Conservation (phyloP, 2,329 filamentous ascomycete genomes). For the Gyromitra esculenta region DNA sequence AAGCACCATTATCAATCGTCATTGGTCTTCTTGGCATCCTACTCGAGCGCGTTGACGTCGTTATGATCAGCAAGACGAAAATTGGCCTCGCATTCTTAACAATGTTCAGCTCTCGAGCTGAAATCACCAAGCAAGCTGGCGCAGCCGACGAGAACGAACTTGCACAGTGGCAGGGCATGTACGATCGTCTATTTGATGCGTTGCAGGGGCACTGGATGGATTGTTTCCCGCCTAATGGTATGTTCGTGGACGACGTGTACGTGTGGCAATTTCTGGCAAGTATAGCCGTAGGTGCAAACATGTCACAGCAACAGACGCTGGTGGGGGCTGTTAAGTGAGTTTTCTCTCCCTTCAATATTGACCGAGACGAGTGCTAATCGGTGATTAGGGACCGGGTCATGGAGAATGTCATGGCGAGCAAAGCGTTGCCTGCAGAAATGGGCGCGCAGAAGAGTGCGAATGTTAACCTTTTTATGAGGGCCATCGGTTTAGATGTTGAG, state of each 20-base stretch:
- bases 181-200: conserved; percentile 85
- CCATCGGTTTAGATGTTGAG: conserved; percentile 97
- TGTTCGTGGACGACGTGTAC: conserved; percentile 90
- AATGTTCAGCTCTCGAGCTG: conserved; percentile 91
- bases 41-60: conserved; percentile 81
- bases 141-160: conserved; percentile 76
- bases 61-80: conserved; percentile 83
- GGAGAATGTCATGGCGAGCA: conserved; percentile 88
- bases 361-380: conserved; percentile 6
- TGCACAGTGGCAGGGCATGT: conserved; percentile 83
- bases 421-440: conserved; percentile 88
- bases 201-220: conserved; percentile 83
- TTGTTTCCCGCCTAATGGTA: conserved; percentile 91
- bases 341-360: neutral
- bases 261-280: conserved; percentile 98
- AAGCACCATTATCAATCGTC: conserved; percentile 89
- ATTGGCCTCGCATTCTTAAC: conserved; percentile 90
- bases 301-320: conserved; percentile 92
- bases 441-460: conserved; percentile 83
- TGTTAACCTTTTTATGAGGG: conserved; percentile 98
- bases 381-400: conserved; percentile 80
- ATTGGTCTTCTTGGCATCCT: conserved; percentile 88
- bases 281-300: conserved; percentile 90
- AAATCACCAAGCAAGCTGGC: conserved; percentile 86
- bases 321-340: conserved; percentile 88